A percentile compares a stretch with the other conserved stretches of the same genome.
Conservation (phyloP, 2,329 filamentous ascomycete genomes). For the Trichophyton mentagrophytes region DNA sequence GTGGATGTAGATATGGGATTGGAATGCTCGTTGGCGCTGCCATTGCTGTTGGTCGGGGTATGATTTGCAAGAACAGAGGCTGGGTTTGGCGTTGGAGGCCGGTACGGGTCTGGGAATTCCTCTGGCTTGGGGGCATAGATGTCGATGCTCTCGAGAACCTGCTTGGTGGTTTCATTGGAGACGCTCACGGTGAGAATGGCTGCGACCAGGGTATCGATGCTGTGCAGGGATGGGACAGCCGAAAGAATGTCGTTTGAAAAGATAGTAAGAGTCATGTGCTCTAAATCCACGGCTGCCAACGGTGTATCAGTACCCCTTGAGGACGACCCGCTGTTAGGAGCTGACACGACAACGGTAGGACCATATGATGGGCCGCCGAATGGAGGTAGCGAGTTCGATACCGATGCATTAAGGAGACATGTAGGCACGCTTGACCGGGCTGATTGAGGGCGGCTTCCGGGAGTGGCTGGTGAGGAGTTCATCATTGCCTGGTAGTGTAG, state of each 20-base stretch:
- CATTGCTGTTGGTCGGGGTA: constrained; percentile 9
- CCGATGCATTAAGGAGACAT: constrained; percentile 8
- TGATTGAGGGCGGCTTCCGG: not conserved
- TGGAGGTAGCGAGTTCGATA: constrained; percentile 10
- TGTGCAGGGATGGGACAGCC: constrained; percentile 35
- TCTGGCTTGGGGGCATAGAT: constrained; percentile 17
- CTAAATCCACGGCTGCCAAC: constrained; percentile 33
- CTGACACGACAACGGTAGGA: constrained; percentile 28
- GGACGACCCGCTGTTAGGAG: constrained; percentile 21
- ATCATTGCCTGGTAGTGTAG: constrained; percentile 34
- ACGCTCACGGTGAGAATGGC: constrained; percentile 35
- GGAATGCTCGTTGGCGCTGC: not conserved
- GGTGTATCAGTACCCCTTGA: constrained; percentile 22
- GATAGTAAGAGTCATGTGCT: constrained; percentile 30
- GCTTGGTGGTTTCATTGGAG: constrained; percentile 30
- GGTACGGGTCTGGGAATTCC: constrained; percentile 8
- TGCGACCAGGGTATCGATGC: constrained; percentile 36
- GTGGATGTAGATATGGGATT: too few relatives aligned
- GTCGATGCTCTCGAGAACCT: constrained; percentile 27
- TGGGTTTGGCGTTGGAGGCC: constrained; percentile 6
- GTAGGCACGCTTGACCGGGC: not conserved
- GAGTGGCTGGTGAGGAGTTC: not conserved
- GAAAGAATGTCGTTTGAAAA: constrained; percentile 28
- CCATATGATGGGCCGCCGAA: constrained; percentile 17
- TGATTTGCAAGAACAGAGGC: not conserved